A percentile compares a stretch with the other conserved stretches of the same genome.
Conservation (phyloP, 2,329 filamentous ascomycete genomes). For the Lachnellula occidentalis region DNA sequence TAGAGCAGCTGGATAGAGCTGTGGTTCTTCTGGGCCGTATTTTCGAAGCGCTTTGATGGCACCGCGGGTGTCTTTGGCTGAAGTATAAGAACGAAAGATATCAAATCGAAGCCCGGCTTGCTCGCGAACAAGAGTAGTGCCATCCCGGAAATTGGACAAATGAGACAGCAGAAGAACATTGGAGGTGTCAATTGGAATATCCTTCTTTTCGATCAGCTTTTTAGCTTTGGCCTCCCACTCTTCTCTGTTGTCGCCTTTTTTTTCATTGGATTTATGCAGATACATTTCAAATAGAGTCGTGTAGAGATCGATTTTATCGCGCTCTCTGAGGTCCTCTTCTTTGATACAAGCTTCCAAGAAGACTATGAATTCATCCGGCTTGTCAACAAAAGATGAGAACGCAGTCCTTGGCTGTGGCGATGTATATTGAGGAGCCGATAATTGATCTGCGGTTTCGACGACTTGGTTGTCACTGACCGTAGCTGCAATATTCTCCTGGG, state of each 20-base stretch:
- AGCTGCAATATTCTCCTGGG: constrained; percentile 44
- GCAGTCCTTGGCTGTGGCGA: constrained; percentile 80
- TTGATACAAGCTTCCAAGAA: constrained; percentile 86
- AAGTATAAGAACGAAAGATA: constrained; percentile 94
- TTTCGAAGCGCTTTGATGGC: constrained; percentile 86
- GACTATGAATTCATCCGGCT: constrained; percentile 82
- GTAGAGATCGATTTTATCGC: constrained; percentile 79
- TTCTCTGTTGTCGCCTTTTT: constrained; percentile 64
- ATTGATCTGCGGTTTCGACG: constrained; percentile 39
- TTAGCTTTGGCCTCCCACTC: constrained; percentile 91
- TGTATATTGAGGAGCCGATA: constrained; percentile 56
- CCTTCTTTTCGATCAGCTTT: constrained; percentile 73
- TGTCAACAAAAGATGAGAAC: constrained; percentile 95
- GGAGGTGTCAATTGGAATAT: constrained; percentile 85
- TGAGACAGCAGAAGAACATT: constrained; percentile 92
- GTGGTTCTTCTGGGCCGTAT: constrained; percentile 86
- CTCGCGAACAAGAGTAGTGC: constrained; percentile 88
- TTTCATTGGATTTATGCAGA: constrained; percentile 76
- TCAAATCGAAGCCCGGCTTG: constrained; percentile 88
- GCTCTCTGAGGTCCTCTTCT: constrained; percentile 62
- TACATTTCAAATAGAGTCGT: constrained; percentile 99
- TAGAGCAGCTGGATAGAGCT: constrained; percentile 86
- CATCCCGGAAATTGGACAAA: constrained; percentile 81
- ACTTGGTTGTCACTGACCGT: constrained; percentile 49
- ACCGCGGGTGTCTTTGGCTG: constrained; percentile 83